Base-by-base conservation (phyloP, 2,329 filamentous ascomycete species). In the Xylaria sp. region DNA sequence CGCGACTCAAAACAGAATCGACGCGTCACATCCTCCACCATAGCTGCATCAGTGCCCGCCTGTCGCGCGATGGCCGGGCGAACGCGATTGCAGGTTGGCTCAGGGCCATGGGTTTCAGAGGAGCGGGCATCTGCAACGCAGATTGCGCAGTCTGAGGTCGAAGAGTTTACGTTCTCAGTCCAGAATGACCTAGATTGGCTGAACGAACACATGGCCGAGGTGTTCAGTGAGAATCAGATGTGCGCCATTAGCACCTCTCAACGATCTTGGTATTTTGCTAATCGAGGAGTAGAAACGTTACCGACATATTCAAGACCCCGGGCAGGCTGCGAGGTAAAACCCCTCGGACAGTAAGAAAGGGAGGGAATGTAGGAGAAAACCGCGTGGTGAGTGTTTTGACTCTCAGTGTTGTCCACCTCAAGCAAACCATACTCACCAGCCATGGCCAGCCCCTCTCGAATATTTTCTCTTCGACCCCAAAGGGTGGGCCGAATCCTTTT, bases 181-280 rank as follows among this genome's bases (percentile, higher is more conserved):
- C 90, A 93, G 67, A 97, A 98, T 81, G 96, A 99, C 80, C 84
- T 98, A 77, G 94, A 98, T 79, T 99, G 96, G 96, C 85, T 99
- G 75, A 98, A 99, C 78, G 96, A 98, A 82, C 96, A 99, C 80
- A 98, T 99, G 95, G 89, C 90, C 59, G 93, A 97, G 71, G 93
- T 99, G 77, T 97, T 98, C 79, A 91, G 90, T 76, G 90, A 91
- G 75, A 92, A 94, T 77, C 90, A 94, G 81, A 88, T 94, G 96
- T 98, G 88, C 77, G 92, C 87, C 44, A 35, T 68, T 37, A 32
- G 21, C 42, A 18, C 21, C 55, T 27, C 53, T 23, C 10, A 5
- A 65, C 61, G 61, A 60, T 47, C 27, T 40, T 10, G 35, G 18
- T 18, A 25, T 50, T 42, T 63, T 72, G 71, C 81, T 82, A 70